Percentiles rank a stretch among this genome's conserved stretches.
Evolutionary conservation across 2,329 filamentous ascomycete genomes (phyloP).

Genomic region (Ophiostoma perfectum): DNA sequence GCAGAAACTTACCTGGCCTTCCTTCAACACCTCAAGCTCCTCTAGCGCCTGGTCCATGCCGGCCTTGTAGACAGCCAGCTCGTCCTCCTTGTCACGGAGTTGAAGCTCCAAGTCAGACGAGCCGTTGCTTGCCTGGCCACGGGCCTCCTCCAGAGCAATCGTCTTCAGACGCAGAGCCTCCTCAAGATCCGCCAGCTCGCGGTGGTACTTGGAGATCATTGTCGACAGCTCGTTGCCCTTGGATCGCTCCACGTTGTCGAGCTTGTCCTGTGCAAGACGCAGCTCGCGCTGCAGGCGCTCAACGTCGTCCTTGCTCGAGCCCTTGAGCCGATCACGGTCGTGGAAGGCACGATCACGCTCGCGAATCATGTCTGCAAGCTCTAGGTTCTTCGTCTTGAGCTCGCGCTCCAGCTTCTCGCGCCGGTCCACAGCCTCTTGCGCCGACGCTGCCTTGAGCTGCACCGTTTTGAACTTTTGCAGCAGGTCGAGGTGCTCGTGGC

Average conservation of each 20-base stretch:
- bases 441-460: slow-evolving; percentile 92
- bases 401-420: slow-evolving; percentile 94
- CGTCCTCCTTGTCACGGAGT: slow-evolving; percentile 91
- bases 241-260: slow-evolving; percentile 83
- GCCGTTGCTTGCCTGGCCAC: slow-evolving; percentile 70
- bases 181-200: slow-evolving; percentile 94
- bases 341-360: slow-evolving; percentile 90
- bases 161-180: slow-evolving; percentile 87
- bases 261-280: slow-evolving; percentile 82
- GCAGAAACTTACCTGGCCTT: slow-evolving; percentile 38
- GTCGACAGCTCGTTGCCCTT: slow-evolving; percentile 94
- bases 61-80: slow-evolving; percentile 95
- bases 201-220: slow-evolving; percentile 92
- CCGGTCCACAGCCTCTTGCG: slow-evolving; percentile 91
- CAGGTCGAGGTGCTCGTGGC: slow-evolving; percentile 90
- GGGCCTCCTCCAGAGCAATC: slow-evolving; percentile 75
- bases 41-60: slow-evolving; percentile 95
- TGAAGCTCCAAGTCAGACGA: slow-evolving; percentile 80
- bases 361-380: slow-evolving; percentile 96
- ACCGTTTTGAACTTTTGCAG: slow-evolving; percentile 94
- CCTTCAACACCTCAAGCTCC: slow-evolving; percentile 82
- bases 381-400: slow-evolving; percentile 99
- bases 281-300: slow-evolving; percentile 94
- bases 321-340: slow-evolving; percentile 81
- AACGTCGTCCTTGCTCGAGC: slow-evolving; percentile 84